Conservation (phyloP, 1,284 basidiomycete species). For the Leccinum griseonigrum region DNA sequence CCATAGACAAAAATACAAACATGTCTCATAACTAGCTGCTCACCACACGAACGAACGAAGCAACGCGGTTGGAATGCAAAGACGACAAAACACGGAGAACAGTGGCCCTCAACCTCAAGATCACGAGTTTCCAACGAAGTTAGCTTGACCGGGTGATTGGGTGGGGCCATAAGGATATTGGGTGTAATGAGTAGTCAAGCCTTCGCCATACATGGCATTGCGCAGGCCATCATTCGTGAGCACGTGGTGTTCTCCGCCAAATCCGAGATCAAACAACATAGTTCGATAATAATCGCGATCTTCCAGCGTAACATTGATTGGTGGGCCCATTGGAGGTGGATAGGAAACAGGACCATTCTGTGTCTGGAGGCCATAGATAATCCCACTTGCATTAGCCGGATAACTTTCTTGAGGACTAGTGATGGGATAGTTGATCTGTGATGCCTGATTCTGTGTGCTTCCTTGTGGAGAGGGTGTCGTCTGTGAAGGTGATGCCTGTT, state of each 20-base stretch:
- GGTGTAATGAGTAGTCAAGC: slow-evolving; percentile 28
- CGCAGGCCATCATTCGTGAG: slow-evolving; percentile 24
- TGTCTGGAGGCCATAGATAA: slow-evolving; percentile 16
- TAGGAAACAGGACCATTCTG: slow-evolving; percentile 19
- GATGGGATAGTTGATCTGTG: slow-evolving; percentile 21
- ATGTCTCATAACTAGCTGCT: slow-evolving; percentile 14
- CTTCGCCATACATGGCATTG: slow-evolving; percentile 25
- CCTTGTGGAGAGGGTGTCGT: slow-evolving; percentile 27
- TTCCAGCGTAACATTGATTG: slow-evolving; percentile 36
- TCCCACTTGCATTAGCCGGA: slow-evolving; percentile 12
- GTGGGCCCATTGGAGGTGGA: slow-evolving; percentile 15
- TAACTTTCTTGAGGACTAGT: slow-evolving; percentile 22
- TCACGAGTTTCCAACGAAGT: slow-evolving; percentile 24
- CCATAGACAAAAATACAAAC: slow-evolving; percentile 18
- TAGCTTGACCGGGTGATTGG: slow-evolving; percentile 24
- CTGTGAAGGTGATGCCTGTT: slow-evolving; percentile 23
- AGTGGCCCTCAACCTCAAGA: background rate
- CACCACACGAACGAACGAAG: slow-evolving; percentile 8
- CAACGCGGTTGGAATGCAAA: background rate
- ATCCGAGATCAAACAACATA: slow-evolving; percentile 70
- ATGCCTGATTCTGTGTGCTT: slow-evolving; percentile 7
- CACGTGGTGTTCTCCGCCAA: slow-evolving; percentile 42
- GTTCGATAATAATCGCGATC: slow-evolving; percentile 67
- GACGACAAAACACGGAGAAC: slow-evolving; percentile 1
- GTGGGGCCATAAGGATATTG: slow-evolving; percentile 32